phyloP scores from a whole-genome alignment of 768 basidiomycete genomes.

The Boletellus ananas region DNA sequence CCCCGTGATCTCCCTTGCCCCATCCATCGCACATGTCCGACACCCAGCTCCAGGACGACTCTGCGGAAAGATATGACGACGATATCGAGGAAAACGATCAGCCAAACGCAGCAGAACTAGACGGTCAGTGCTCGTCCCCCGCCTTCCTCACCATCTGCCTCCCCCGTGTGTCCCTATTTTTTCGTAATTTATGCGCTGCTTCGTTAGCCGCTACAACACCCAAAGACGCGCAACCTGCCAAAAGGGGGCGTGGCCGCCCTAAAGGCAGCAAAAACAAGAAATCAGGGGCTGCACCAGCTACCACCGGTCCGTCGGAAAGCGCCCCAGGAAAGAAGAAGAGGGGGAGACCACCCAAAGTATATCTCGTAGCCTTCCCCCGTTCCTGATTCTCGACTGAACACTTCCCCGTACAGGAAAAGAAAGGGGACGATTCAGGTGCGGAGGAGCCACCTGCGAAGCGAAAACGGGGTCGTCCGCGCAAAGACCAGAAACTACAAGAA shows the following conservation, averaged over 20 bases:
- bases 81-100: constrained; percentile 53
- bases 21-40: constrained; percentile 50
- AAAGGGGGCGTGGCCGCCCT: constrained; percentile 85
- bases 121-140: constrained; percentile 24
- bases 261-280: constrained; percentile 83
- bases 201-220: constrained; percentile 39
- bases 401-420: constrained; percentile 28
- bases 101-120: constrained; percentile 32
- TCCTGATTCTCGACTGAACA: constrained; percentile 23
- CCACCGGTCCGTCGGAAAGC: constrained; percentile 27
- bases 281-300: constrained; percentile 32
- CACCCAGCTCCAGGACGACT: constrained; percentile 54
- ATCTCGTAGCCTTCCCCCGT: constrained; percentile 5
- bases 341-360: constrained; percentile 52
- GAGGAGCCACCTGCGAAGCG: constrained; percentile 58
- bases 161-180: constrained; percentile 16
- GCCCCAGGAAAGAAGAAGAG: constrained; percentile 41
- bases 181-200: constrained; percentile 18
- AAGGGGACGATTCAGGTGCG: constrained; percentile 43
- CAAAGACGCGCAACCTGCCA: constrained; percentile 39
- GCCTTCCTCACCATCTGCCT: constrained; percentile 9
- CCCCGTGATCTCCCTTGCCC: constrained; percentile 25
- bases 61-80: constrained; percentile 54
- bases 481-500: constrained; percentile 49
- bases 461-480: constrained; percentile 73